Percentiles rank a stretch among this genome's conserved stretches.
Conservation (phyloP, 352 stramenopile genomes). For the Phytopythium kandeliae region DNA sequence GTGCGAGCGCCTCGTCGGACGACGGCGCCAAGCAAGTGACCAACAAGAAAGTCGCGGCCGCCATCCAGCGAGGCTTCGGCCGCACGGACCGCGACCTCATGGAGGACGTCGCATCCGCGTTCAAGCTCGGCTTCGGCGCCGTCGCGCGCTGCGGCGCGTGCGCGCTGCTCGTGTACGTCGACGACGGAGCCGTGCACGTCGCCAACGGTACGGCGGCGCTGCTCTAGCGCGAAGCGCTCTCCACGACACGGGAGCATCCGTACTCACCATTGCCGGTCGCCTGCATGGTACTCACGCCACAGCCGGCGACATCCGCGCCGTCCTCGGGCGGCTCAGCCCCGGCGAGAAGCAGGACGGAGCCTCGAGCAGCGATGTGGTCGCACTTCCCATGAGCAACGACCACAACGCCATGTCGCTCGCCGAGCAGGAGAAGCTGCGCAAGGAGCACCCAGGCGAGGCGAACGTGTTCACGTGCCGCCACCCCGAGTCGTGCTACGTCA, state of each 20-base stretch:
- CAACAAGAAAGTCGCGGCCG: constrained; percentile 47
- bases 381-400: constrained; percentile 84
- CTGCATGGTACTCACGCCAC: background rate
- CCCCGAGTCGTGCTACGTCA: constrained; percentile 92
- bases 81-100: constrained; percentile 85
- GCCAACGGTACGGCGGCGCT: constrained; percentile 48
- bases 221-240: too few species aligned
- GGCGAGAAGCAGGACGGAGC: constrained; percentile 7
- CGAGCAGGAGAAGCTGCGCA: constrained; percentile 83
- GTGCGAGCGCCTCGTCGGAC: constrained; percentile 7
- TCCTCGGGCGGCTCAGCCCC: constrained; percentile 51
- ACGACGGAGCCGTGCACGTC: constrained; percentile 75
- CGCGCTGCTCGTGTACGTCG: constrained; percentile 74
- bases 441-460: constrained; percentile 82
- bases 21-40: constrained; percentile 20
- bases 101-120: constrained; percentile 71
- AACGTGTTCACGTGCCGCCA: constrained; percentile 91
- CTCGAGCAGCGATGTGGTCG: constrained; percentile 19
- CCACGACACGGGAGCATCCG: too few species aligned
- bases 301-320: constrained; percentile 77
- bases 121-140: constrained; percentile 89
- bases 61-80: constrained; percentile 81
- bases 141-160: constrained; percentile 87
- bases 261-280: too few species aligned
- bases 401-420: constrained; percentile 89